Evolutionary conservation across 2,329 filamentous ascomycete species (phyloP), one percentile per base, ranked within the genome.

Genomic region (Boeremia lycopersici): DNA sequence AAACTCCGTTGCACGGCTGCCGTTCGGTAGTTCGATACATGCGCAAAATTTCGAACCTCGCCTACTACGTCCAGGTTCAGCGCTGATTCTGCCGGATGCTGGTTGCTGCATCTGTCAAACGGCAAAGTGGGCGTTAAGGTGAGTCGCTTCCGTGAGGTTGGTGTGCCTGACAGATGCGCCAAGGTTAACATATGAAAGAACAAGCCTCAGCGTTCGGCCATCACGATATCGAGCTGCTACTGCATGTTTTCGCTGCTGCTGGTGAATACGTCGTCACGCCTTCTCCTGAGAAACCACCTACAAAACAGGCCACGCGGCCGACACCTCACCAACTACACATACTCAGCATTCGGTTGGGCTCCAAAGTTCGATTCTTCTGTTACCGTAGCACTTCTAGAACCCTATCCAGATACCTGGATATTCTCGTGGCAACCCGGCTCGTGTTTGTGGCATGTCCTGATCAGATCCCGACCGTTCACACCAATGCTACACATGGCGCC

Each of bases 341-440:
- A 30, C 25, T 6, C 19, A 29, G 42, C 31, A 44, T 30, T 45
- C 35, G 46, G 46, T 15, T 19, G 34, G 36, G 23, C 28, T 36
- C 10, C 40, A 12, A 12, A 29, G 25, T 50, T 55, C 46, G 35
- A 46, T 46, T 30, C 29, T 55, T 49, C 52, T 42, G 52, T 55
- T 55, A 50, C 49, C 49, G 49, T 47, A 46, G 13, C 43, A 53
- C 46, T 15, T 45, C 41, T 13, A 19, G 30, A 30, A 13, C 36
- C 25, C 25, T 28, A 13, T 43, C 42, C 46, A 42, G 26, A 30
- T 23, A 13, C 39, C 19, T 46, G 52, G 52, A 47, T 8, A 34
- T 50, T 55, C 52, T 55, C 52, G 46, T 55, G 52, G 52, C 46
- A 55, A 42, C 52, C 52, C 35, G 31, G 52, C 25, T 28, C 30